Evolutionary conservation across 2,329 filamentous ascomycete species (phyloP).

Genomic region (Aspergillus latus): DNA sequence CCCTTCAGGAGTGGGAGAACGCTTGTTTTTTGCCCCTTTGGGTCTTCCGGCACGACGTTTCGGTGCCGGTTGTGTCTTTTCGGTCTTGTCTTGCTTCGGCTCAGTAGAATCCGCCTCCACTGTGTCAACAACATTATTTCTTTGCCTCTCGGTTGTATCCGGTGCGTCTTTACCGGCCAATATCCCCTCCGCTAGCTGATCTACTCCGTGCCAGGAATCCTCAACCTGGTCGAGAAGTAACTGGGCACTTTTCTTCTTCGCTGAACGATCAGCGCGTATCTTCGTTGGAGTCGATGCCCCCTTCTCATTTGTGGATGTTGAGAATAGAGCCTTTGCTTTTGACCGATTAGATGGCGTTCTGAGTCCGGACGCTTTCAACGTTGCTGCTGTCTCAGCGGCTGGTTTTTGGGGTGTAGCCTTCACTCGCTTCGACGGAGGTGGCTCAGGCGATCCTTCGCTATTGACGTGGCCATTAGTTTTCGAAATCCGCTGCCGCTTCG

Average conservation of each 20-base stretch:
- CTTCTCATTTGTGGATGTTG: constrained; percentile 40
- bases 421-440: constrained; percentile 27
- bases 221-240: constrained; percentile 75
- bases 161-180: constrained; percentile 47
- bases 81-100: constrained; percentile 32
- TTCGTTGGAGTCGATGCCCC: constrained; percentile 58
- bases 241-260: constrained; percentile 78
- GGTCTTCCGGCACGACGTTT: constrained; percentile 58
- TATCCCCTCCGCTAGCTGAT: constrained; percentile 69
- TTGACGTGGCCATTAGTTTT: constrained; percentile 28
- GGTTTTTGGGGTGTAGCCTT: constrained; percentile 37
- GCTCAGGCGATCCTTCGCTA: constrained; percentile 25
- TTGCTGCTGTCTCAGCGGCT: constrained; percentile 26
- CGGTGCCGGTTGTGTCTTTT: constrained; percentile 50
- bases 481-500: constrained; percentile 38
- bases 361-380: constrained; percentile 36
- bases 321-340: constrained; percentile 40
- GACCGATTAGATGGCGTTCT: constrained; percentile 40
- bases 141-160: constrained; percentile 24
- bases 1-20: constrained; percentile 75
- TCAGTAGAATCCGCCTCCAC: constrained; percentile 36
- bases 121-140: constrained; percentile 28
- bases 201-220: constrained; percentile 61
- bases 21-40: constrained; percentile 58
- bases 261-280: constrained; percentile 75